These are phyloP conservation scores for Ceratorhiza oryzae-sativae DNA, from an alignment of 1,284 basidiomycete species.

Conservation along the genomic window DNA sequence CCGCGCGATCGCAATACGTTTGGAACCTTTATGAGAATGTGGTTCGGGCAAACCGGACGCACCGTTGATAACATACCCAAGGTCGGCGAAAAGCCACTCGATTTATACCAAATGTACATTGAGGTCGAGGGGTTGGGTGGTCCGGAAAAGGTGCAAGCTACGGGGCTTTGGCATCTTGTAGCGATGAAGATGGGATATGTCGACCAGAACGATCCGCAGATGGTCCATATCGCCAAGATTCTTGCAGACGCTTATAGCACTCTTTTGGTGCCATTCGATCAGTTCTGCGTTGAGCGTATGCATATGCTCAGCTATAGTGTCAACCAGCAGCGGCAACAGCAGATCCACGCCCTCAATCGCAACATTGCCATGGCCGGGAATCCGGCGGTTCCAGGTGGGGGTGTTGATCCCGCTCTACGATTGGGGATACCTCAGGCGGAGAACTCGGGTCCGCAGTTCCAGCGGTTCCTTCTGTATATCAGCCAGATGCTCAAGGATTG, in stretches of 20 bases:
- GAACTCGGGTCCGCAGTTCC: not conserved
- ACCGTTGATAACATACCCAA: slow-evolving; percentile 17
- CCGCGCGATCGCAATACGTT: slow-evolving; percentile 31
- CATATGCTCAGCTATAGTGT: slow-evolving; percentile 14
- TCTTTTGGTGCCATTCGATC: slow-evolving; percentile 24
- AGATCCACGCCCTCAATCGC: not conserved
- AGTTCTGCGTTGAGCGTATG: slow-evolving; percentile 28
- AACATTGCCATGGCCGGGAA: not conserved
- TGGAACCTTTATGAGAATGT: slow-evolving; percentile 11
- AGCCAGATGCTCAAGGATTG: slow-evolving; percentile 32
- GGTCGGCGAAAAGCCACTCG: slow-evolving; percentile 33
- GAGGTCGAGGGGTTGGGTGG: slow-evolving; percentile 32
- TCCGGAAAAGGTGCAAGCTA: slow-evolving; percentile 26
- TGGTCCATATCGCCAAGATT: slow-evolving; percentile 26
- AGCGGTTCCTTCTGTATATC: slow-evolving; percentile 13
- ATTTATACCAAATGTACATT: slow-evolving; percentile 32
- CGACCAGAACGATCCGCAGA: slow-evolving; percentile 33
- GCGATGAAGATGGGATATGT: slow-evolving; percentile 38
- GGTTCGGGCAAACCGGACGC: slow-evolving; percentile 33
- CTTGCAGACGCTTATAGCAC: slow-evolving; percentile 31
- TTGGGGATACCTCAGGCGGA: slow-evolving; percentile 15
- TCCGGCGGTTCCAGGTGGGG: not conserved
- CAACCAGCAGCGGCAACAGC: slow-evolving; percentile 1
- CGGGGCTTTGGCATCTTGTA: slow-evolving; percentile 31
- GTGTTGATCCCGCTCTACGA: not conserved